A percentile compares a stretch with the other conserved stretches of the same genome.
Conservation (phyloP, 768 basidiomycete genomes). For the Strobilomyces confusus region DNA sequence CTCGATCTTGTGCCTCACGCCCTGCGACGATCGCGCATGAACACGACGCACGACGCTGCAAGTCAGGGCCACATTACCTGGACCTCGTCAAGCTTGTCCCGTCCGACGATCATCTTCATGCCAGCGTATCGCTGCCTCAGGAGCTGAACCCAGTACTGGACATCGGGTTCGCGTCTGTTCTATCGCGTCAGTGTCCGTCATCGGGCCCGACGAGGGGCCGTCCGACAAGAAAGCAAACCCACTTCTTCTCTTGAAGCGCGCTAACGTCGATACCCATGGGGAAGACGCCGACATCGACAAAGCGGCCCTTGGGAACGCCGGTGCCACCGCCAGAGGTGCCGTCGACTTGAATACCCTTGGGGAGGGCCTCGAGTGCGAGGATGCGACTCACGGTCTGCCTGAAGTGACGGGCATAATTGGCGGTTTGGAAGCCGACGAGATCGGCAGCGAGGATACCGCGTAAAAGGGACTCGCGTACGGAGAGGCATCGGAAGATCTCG, state of each 20-base stretch:
- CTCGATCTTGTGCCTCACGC: conserved; percentile 77
- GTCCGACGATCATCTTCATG: conserved; percentile 82
- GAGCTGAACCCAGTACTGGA: conserved; percentile 75
- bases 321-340: conserved; percentile 10
- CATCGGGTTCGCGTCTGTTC: conserved; percentile 65
- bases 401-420: conserved; percentile 80
- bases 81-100: conserved; percentile 86
- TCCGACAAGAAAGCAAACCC: conserved; percentile 18
- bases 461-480: conserved; percentile 71
- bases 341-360: conserved; percentile 73
- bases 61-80: conserved; percentile 40
- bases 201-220: not conserved
- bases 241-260: conserved; percentile 65
- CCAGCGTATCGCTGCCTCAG: conserved; percentile 80
- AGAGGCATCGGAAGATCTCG: conserved; percentile 92
- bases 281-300: conserved; percentile 85
- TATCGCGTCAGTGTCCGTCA: conserved; percentile 8
- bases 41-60: not conserved
- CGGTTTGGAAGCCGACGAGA: conserved; percentile 89
- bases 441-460: conserved; percentile 91
- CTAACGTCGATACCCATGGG: conserved; percentile 87
- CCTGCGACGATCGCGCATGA: conserved; percentile 31
- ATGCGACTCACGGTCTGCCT: conserved; percentile 81
- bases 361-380: conserved; percentile 73
- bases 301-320: conserved; percentile 39